Evolutionary conservation across 1,139 yeast genomes (phyloP).

Genomic region (Entelexis paramagnoliae): DNA sequence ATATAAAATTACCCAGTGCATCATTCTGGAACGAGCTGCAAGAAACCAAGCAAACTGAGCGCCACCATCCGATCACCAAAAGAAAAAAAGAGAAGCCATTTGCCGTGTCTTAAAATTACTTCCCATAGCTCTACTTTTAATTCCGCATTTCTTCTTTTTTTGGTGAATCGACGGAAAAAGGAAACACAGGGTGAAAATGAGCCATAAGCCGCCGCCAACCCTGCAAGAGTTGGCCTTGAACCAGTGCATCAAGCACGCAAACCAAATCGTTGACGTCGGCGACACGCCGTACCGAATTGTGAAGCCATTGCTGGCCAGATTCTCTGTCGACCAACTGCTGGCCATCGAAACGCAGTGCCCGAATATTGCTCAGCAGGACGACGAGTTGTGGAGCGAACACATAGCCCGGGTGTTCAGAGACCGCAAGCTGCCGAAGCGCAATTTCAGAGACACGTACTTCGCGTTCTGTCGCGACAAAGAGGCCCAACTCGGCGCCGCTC

Average conservation of each 20-base stretch:
- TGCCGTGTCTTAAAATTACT: background rate
- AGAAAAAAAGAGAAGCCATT: background rate
- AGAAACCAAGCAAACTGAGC: background rate
- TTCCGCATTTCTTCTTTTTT: background rate
- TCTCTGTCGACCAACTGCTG: slow-evolving; percentile 23
- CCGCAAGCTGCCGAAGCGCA: slow-evolving; percentile 18
- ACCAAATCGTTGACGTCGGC: slow-evolving; percentile 25
- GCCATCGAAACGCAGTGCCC: slow-evolving; percentile 24
- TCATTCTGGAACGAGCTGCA: background rate
- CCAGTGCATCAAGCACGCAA: slow-evolving; percentile 19
- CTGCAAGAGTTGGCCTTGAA: slow-evolving; percentile 18
- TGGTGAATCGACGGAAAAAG: background rate
- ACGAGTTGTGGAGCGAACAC: slow-evolving; percentile 25
- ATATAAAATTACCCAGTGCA: background rate
- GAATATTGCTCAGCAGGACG: slow-evolving; percentile 20
- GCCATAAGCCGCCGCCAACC: slow-evolving; percentile 15
- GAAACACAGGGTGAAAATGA: background rate
- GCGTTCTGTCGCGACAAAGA: slow-evolving; percentile 20
- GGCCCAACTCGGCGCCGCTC: slow-evolving; percentile 25
- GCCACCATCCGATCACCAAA: background rate
- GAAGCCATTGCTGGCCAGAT: slow-evolving; percentile 23
- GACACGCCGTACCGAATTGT: slow-evolving; percentile 24
- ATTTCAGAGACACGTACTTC: slow-evolving; percentile 18
- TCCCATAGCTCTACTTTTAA: background rate
- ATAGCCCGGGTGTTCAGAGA: slow-evolving; percentile 24